Conservation (phyloP, 495 filamentous ascomycete species). For the Hyaloscypha variabilis region DNA sequence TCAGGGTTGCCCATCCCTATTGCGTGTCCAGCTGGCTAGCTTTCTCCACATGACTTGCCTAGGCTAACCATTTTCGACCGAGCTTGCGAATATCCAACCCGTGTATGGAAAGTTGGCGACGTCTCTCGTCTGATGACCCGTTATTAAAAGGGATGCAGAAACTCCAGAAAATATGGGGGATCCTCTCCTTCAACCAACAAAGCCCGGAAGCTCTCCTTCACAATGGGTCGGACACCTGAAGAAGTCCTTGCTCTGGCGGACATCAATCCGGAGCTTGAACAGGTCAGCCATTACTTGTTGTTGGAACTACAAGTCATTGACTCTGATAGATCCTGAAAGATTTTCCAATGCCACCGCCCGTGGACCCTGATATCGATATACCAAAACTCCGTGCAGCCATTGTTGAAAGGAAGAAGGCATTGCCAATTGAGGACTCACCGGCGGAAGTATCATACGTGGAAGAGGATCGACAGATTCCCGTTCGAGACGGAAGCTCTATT, state of each 20-base stretch:
- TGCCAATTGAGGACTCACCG: neutral
- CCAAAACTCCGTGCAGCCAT: slow-evolving; percentile 11
- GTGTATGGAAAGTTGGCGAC: neutral
- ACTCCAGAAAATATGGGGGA: neutral
- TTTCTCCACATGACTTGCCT: neutral
- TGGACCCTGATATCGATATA: slow-evolving; percentile 8
- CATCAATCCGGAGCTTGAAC: slow-evolving; percentile 17
- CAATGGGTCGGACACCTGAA: slow-evolving; percentile 12
- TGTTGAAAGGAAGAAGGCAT: neutral
- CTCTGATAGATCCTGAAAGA: slow-evolving; percentile 7
- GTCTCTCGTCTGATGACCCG: neutral
- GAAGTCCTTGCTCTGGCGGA: slow-evolving; percentile 20
- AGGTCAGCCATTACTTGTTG: slow-evolving; percentile 5
- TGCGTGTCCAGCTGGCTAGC: neutral
- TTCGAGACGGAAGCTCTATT: slow-evolving; percentile 44
- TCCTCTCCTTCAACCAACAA: neutral
- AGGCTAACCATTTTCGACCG: neutral
- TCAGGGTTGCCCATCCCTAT: neutral
- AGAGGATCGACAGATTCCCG: slow-evolving; percentile 39
- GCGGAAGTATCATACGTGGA: slow-evolving; percentile 19
- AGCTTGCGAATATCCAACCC: neutral
- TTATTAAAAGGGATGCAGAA: neutral
- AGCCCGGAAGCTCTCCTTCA: neutral
- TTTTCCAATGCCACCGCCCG: neutral
- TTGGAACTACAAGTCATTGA: slow-evolving; percentile 1